These are phyloP conservation scores for Fraxinus velutina DNA, from an alignment of 305 asterid genomes.

Conservation along the genomic window DNA sequence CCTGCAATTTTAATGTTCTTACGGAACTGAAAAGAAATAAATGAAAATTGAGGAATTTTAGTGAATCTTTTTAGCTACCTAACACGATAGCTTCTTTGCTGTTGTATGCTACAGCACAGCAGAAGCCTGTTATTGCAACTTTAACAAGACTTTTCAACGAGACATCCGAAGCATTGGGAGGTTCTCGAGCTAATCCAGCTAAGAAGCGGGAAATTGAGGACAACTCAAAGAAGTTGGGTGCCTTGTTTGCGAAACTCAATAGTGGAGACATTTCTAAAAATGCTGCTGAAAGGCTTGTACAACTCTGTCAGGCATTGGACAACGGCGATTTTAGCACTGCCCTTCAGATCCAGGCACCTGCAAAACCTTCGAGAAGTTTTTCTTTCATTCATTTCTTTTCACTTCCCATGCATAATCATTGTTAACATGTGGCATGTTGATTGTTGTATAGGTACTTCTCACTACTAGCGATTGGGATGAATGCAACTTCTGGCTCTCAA, in stretches of 20 bases:
- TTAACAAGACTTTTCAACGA: slow-evolving; percentile 84
- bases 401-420: background rate
- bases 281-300: slow-evolving; percentile 91
- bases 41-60: background rate
- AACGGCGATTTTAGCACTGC: slow-evolving; percentile 76
- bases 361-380: background rate
- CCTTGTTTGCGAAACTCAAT: slow-evolving; percentile 76
- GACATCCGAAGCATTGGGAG: slow-evolving; percentile 91
- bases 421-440: slow-evolving; percentile 11
- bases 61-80: slow-evolving; percentile 6
- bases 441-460: slow-evolving; percentile 60
- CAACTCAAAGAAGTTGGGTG: slow-evolving; percentile 87
- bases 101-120: slow-evolving; percentile 60
- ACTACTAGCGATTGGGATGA: slow-evolving; percentile 99
- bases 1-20: background rate
- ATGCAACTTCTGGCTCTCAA: slow-evolving; percentile 90
- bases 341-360: slow-evolving; percentile 79
- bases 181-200: slow-evolving; percentile 82
- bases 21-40: background rate
- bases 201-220: slow-evolving; percentile 96
- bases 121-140: slow-evolving; percentile 81
- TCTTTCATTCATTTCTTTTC: background rate
- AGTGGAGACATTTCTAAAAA: slow-evolving; percentile 87
- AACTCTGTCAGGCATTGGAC: slow-evolving; percentile 86
- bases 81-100: background rate